A percentile compares a stretch with the other conserved stretches of the same genome.
Conservation (phyloP, 352 stramenopile species). For the Pythium aquatile region DNA sequence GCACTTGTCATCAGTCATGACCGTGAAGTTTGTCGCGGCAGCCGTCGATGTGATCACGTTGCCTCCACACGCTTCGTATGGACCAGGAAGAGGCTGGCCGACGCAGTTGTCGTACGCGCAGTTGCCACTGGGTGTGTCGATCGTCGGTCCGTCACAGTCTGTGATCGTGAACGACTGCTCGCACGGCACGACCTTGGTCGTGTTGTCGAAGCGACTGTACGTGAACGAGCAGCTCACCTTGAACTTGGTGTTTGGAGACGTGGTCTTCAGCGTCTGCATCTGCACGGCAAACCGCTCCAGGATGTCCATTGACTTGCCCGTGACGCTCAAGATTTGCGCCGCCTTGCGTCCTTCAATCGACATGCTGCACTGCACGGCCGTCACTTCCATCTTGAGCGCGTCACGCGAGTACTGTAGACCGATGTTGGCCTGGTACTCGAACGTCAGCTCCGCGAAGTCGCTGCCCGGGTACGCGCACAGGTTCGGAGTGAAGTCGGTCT, state of each 20-base stretch:
- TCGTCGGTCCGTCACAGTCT: slow-evolving; percentile 55
- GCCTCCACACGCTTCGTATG: slow-evolving; percentile 54
- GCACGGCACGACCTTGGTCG: slow-evolving; percentile 27
- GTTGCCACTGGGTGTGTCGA: slow-evolving; percentile 33
- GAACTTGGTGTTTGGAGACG: slow-evolving; percentile 40
- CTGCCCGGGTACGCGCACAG: slow-evolving; percentile 37
- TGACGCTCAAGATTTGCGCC: slow-evolving; percentile 38
- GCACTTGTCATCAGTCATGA: slow-evolving; percentile 34
- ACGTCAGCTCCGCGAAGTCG: slow-evolving; percentile 54
- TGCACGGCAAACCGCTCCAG: slow-evolving; percentile 56
- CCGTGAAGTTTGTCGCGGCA: slow-evolving; percentile 28
- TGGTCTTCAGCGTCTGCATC: slow-evolving; percentile 43
- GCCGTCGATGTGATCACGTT: slow-evolving; percentile 31
- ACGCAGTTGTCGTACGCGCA: slow-evolving; percentile 44
- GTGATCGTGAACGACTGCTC: slow-evolving; percentile 44
- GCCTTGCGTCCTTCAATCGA: slow-evolving; percentile 29
- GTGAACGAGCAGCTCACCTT: slow-evolving; percentile 52
- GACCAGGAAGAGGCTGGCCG: slow-evolving; percentile 28
- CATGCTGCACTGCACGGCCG: slow-evolving; percentile 37
- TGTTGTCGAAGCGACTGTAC: slow-evolving; percentile 38
- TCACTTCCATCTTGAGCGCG: slow-evolving; percentile 10
- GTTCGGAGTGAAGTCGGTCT: background rate
- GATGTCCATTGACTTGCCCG: slow-evolving; percentile 36
- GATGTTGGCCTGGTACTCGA: slow-evolving; percentile 34
- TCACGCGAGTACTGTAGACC: slow-evolving; percentile 23